phyloP scores from a whole-genome alignment of 495 filamentous ascomycete species.

The Cenococcum geophilum region DNA sequence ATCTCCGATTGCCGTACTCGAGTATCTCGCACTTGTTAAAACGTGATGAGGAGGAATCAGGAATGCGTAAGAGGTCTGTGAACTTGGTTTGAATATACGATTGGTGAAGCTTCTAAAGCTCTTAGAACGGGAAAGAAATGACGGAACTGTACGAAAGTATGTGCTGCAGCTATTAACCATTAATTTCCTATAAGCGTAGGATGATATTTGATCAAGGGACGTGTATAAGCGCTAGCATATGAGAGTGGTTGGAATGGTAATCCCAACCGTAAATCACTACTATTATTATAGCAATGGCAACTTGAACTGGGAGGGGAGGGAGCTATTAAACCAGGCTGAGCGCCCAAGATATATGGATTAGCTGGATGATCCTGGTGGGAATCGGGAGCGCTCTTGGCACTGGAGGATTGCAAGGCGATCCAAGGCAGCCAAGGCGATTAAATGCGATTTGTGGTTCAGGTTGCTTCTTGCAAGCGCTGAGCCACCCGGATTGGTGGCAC shows the following conservation, averaged over 20 bases:
- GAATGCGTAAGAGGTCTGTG: background rate
- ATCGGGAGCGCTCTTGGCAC: background rate
- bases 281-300: no score
- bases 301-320: background rate
- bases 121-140: no score
- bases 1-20: background rate
- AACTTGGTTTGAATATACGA: background rate
- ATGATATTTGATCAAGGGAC: no score
- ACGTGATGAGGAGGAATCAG: background rate
- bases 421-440: background rate
- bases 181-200: no score
- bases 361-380: background rate
- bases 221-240: no score
- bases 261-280: no score
- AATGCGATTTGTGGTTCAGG: background rate
- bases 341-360: background rate
- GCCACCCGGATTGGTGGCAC: background rate
- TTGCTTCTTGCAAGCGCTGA: background rate
- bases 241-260: no score
- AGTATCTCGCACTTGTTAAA: background rate
- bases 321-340: background rate
- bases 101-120: no score
- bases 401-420: background rate
- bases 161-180: no score
- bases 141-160: no score